Evolutionary conservation across 306 rosid genomes (phyloP).

Genomic region (Fragaria vesca): DNA sequence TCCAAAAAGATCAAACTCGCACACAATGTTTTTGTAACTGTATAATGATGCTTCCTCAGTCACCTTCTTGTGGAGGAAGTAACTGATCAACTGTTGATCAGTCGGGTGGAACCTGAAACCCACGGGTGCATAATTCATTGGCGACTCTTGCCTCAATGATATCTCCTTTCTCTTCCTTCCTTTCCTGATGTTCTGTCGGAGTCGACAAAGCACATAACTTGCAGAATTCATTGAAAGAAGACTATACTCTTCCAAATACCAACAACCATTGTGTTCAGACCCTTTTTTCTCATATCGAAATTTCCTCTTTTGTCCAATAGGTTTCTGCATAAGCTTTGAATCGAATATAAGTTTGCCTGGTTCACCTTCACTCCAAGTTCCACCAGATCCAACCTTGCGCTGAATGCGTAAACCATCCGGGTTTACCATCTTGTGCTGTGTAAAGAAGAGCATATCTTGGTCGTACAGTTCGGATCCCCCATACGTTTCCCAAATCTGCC

Average conservation of each 20-base stretch:
- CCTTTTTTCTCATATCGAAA: not conserved
- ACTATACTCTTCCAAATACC: slow-evolving; percentile 6
- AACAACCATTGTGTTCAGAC: not conserved
- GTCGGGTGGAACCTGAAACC: slow-evolving; percentile 5
- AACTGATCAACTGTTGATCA: not conserved
- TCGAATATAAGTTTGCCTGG: not conserved
- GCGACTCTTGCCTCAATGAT: not conserved
- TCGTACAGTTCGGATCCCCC: not conserved
- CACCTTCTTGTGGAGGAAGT: not conserved
- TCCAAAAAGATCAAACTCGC: not conserved
- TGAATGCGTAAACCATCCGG: not conserved
- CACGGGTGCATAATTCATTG: not conserved
- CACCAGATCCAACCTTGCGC: not conserved
- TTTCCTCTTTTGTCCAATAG: not conserved
- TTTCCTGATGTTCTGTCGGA: not conserved
- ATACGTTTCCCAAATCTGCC: not conserved
- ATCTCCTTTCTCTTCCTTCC: not conserved
- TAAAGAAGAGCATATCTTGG: not conserved
- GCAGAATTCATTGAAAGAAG: not conserved
- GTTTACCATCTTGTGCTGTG: not conserved
- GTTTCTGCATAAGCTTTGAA: not conserved
- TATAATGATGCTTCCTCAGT: not conserved
- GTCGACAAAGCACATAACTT: not conserved
- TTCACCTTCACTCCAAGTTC: slow-evolving; percentile 2
- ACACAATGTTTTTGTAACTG: not conserved